Evolutionary conservation across 2,329 filamentous ascomycete species (phyloP), one percentile per base, ranked within the genome.

Genomic region (Botrytis porri): DNA sequence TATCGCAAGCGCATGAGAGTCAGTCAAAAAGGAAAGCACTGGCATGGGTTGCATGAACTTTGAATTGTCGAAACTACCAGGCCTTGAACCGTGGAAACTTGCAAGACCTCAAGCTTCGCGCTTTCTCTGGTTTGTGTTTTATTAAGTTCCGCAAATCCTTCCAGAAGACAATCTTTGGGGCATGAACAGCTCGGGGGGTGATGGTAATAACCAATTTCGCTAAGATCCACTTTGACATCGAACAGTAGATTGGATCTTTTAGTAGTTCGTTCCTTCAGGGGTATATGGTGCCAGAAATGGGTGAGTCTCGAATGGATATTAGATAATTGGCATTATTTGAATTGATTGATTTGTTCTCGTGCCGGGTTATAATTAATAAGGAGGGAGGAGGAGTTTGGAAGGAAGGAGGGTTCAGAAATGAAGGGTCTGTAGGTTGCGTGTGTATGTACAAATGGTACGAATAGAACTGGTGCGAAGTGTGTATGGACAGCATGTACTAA

Each of bases 141-240:
- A 72, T 72, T 72, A 72, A 67, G 62, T 72, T 72, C 62, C 51
- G 70, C 70, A 72, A 72, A 72, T 72, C 62, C 70, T 72, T 72
- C 70, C 70, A 72, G 70, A 72, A 72, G 62, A 72, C 37, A 72
- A 72, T 72, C 70, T 69, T 72, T 32, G 70, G 73, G 73, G 75
- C 75, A 77, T 77, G 73, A 78, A 77, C 63, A 75, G 70, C 59
- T 70, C 72, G 72, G 76, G 75, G 75, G 75, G 74, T 74, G 75
- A 66, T 73, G 69, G 74, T 72, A 73, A 59, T 69, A 73, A 71
- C 57, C 71, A 77, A 77, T 77, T 75, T 77, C 76, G 76, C 76
- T 77, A 73, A 71, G 66, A 65, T 74, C 73, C 72, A 75, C 72
- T 60, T 72, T 67, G 70, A 67, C 70, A 72, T 72, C 51, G 62